These are phyloP conservation scores for Xylaria telfairii DNA, from an alignment of 495 filamentous ascomycete species.

Conservation along the genomic window DNA sequence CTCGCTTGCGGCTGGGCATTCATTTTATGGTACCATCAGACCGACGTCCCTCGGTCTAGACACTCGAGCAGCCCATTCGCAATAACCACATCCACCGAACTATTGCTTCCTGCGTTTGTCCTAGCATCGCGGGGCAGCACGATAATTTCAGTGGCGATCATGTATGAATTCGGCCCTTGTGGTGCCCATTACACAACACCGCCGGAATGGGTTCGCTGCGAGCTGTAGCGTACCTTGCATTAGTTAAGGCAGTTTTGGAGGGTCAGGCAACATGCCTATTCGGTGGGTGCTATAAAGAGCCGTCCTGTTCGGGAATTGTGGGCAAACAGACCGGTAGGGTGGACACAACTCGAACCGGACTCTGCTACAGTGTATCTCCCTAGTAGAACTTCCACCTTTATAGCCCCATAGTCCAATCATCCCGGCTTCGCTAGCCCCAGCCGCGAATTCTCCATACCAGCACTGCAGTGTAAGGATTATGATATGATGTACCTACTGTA, in stretches of 20 bases:
- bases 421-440: background rate
- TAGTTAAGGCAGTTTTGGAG: constrained; percentile 17
- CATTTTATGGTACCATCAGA: background rate
- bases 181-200: background rate
- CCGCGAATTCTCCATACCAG: background rate
- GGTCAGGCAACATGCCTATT: constrained; percentile 26
- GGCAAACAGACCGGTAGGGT: background rate
- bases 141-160: background rate
- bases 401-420: constrained; percentile 4
- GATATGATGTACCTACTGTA: constrained; percentile 13
- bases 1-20: background rate
- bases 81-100: background rate
- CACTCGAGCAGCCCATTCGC: background rate
- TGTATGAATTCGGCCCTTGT: background rate
- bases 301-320: constrained; percentile 16
- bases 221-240: constrained; percentile 29
- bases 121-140: background rate
- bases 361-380: background rate
- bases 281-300: constrained; percentile 7
- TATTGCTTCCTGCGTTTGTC: background rate
- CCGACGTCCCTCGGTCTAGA: background rate
- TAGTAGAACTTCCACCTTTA: background rate
- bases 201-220: constrained; percentile 14
- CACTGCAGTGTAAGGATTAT: constrained; percentile 10
- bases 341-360: constrained; percentile 6